phyloP scores from a whole-genome alignment of 305 asterid genomes.

The Fraxinus baroniana region DNA sequence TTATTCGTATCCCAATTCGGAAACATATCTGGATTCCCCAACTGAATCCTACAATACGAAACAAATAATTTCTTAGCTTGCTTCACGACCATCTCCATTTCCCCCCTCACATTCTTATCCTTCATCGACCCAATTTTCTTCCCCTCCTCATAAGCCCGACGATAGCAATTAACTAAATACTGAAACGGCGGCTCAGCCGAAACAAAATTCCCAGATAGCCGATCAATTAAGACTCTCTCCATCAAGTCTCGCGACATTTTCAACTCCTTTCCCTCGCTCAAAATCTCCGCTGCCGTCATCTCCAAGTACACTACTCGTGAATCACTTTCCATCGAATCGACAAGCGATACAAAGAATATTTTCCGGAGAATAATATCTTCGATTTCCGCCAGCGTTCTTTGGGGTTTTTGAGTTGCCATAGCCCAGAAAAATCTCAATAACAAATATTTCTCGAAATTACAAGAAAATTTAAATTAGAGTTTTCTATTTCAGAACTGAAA shows the following conservation, averaged over 20 bases:
- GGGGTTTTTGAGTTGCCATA: conserved; percentile 66
- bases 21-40: conserved; percentile 83
- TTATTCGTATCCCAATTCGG: conserved; percentile 48
- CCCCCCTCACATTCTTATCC: conserved; percentile 58
- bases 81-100: conserved; percentile 62
- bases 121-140: conserved; percentile 72
- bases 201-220: conserved; percentile 63
- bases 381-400: conserved; percentile 72
- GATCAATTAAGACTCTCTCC: conserved; percentile 83
- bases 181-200: conserved; percentile 76
- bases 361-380: conserved; percentile 90
- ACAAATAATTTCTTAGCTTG: conserved; percentile 73
- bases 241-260: conserved; percentile 66
- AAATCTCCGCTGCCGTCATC: conserved; percentile 80
- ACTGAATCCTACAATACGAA: conserved; percentile 78
- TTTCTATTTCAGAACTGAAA: background rate
- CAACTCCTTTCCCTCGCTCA: conserved; percentile 81
- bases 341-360: conserved; percentile 63
- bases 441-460: background rate
- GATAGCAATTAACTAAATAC: conserved; percentile 62
- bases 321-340: conserved; percentile 77
- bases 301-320: conserved; percentile 65
- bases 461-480: background rate
- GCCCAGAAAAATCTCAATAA: conserved; percentile 5
- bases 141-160: conserved; percentile 80